These are phyloP conservation scores for Stellera chamaejasme DNA, from an alignment of 345 rosid genomes.

Conservation along the genomic window DNA sequence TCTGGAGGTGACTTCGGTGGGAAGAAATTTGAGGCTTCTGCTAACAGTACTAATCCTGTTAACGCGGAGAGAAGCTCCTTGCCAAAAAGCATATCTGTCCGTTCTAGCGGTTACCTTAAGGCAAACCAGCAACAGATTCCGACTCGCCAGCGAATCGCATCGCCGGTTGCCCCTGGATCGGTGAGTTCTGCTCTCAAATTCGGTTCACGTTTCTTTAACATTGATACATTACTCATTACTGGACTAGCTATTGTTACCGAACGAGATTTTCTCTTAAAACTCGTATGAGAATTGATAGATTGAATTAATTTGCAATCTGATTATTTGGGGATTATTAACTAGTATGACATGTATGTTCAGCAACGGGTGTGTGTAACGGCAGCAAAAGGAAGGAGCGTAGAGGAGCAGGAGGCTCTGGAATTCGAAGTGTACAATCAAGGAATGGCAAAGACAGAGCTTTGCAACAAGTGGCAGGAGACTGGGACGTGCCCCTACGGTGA, in stretches of 20 bases:
- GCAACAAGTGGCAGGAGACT: constrained; percentile 97
- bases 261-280: too few species aligned
- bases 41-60: neutral
- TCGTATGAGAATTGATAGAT: too few species aligned
- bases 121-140: constrained; percentile 26
- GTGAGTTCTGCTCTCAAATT: constrained; percentile 19
- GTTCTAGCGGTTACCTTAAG: constrained; percentile 47
- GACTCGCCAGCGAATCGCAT: constrained; percentile 22
- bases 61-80: constrained; percentile 34
- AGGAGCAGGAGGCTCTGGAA: constrained; percentile 44
- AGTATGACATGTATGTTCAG: constrained; percentile 13
- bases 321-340: neutral
- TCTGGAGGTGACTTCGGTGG: constrained; percentile 22
- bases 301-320: too few species aligned
- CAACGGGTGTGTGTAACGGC: constrained; percentile 21
- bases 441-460: constrained; percentile 79
- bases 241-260: too few species aligned
- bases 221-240: too few species aligned
- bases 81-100: constrained; percentile 72
- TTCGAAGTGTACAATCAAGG: constrained; percentile 77
- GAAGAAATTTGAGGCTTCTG: constrained; percentile 23
- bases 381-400: constrained; percentile 16
- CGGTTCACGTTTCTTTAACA: too few species aligned
- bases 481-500: constrained; percentile 76
- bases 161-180: constrained; percentile 27